Evolutionary conservation across 140 eudicot species (phyloP), one percentile per base, ranked within the genome.

Genomic region (Oenanthe javanica): DNA sequence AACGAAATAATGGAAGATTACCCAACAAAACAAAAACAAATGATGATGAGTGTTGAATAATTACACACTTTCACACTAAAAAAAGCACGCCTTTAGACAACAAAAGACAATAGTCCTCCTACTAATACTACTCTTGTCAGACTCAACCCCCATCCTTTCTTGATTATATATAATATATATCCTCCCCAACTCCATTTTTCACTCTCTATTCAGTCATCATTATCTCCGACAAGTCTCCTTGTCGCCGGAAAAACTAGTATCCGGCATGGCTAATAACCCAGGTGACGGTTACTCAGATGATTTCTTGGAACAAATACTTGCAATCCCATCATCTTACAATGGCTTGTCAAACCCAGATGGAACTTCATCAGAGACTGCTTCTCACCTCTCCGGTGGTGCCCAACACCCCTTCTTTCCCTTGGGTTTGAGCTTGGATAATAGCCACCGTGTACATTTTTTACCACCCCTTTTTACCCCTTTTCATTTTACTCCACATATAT

Each of bases 241-340:
- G 25, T 15, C 66, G 69, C 72, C 63, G 63, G 78, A 75, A 75
- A 61, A 75, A 3, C 47, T 38, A 51, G 3, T 19, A 57, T 43
- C 93, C 88, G 89, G 79, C 90, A 93, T 93, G 98, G 93, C 97
- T 54, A 77, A 82, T 4, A 91, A 93, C 87, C 97, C 93, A 84
- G 88, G 94, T 80, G 93, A 89, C 79, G 90, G 90, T 0, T 88
- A 87, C 87, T 85, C 89, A 10, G 97, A 93, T 74, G 98, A 93
- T 75, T 93, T 93, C 83, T 92, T 93, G 14, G 98, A 93, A 72
- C 98, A 93, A 77, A 90, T 93, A 55, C 97, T 93, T 63, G 90
- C 94, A 36, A 86, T 93, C 73, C 98, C 96, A 23, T 77, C 91
- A 31, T 31, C 31, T 9, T 89, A 85, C 82, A 81, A 79, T 80